A percentile compares a stretch with the other conserved stretches of the same genome.
phyloP scores from a whole-genome alignment of 108 stramenopile genomes.

The Stephanodiscus minutulus region DNA sequence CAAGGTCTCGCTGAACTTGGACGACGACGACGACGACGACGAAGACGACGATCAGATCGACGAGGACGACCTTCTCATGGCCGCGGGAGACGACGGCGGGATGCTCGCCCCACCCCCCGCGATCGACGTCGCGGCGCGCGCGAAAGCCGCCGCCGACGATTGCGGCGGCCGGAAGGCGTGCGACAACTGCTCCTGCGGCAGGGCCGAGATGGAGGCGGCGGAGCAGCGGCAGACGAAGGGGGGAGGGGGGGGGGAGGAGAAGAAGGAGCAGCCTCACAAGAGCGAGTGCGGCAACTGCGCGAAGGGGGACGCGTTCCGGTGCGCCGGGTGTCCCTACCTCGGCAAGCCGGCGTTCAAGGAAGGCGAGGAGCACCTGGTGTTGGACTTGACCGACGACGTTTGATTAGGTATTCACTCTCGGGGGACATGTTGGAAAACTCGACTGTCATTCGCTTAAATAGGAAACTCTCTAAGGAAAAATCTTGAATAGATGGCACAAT shows the following conservation, averaged over 20 bases:
- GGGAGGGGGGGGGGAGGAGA: constrained; percentile 18
- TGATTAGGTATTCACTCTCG: constrained; percentile 20
- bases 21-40: constrained; percentile 17
- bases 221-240: not conserved
- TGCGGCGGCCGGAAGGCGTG: constrained; percentile 90
- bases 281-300: constrained; percentile 96
- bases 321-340: constrained; percentile 94
- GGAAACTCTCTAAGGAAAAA: too few relatives aligned
- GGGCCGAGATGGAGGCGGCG: constrained; percentile 67
- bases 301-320: constrained; percentile 99
- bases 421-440: not conserved
- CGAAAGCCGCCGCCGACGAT: constrained; percentile 55
- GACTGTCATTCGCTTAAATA: too few relatives aligned
- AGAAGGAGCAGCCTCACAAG: constrained; percentile 27
- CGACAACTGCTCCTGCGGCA: constrained; percentile 97
- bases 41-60: constrained; percentile 6
- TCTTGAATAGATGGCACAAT: too few relatives aligned
- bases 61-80: constrained; percentile 15
- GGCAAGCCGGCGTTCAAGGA: constrained; percentile 96
- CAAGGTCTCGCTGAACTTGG: constrained; percentile 42
- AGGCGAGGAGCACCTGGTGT: constrained; percentile 94
- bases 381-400: constrained; percentile 86
- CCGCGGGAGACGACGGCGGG: constrained; percentile 19
- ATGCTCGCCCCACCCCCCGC: constrained; percentile 64
- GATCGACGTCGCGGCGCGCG: constrained; percentile 32